Evolutionary conservation across 148 eudicot genomes (phyloP), one percentile per base, ranked within the genome.

Genomic region (Rhododendron ferrugineum): DNA sequence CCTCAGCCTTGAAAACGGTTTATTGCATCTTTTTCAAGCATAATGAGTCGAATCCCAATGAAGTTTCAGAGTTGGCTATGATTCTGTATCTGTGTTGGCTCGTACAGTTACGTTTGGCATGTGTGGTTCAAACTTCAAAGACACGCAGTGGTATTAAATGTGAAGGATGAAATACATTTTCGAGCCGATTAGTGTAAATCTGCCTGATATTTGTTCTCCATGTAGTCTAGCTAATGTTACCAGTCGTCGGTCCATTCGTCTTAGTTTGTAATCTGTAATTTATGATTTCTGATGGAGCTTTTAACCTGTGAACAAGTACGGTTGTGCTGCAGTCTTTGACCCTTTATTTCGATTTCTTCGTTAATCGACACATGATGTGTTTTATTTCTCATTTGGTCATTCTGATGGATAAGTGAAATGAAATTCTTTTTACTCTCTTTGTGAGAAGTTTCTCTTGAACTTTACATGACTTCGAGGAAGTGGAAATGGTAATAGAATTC

Each of bases 221-320:
- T 85, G 40, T 78, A 78, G 84, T 47, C 30, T 86, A 81, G 72
- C 81, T 74, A 60, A 23, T 16, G 40, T 23, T 68, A 56, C 22
- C 44, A 73, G 75, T 76, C 4, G 56, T 30, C 75, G 15, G 11
- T 62, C 75, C 26, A 44, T 30, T 47, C n/a, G 13, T 37, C 73
- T 46, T 84, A 84, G 42, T 52, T 81, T 58, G 23, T 56, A 52
- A 66, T 86, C 44, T 40, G 58, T 10, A 78, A 76, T 32, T 44
- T 74, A 7, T 28, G 10, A 56, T 44, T 20, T 34, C 11, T 37
- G 15, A 74, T 46, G 78, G 78, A 79, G 54, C 79, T 62, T 64
- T 78, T 5, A 13, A 62, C 47, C 54, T 6, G 72, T 28, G 37
- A 26, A 18, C 34, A 70, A 6, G 42, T 46, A 37, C 40, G 72